These are phyloP conservation scores for Meripilus lineatus DNA, from an alignment of 1,284 basidiomycete genomes.

Conservation along the genomic window DNA sequence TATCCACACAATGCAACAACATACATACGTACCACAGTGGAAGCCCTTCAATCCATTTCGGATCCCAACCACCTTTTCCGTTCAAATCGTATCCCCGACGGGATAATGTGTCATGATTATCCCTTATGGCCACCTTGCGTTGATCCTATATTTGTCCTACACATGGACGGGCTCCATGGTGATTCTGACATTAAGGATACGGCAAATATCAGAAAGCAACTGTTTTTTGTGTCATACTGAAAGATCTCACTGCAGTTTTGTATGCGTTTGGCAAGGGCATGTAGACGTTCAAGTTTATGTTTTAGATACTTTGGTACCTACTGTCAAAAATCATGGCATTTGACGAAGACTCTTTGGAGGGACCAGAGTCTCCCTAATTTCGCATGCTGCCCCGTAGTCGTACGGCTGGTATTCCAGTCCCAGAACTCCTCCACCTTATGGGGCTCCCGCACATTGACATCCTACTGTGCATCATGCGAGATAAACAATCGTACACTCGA, in stretches of 20 bases:
- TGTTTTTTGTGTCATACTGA: constrained; percentile 76
- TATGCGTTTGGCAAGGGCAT: constrained; percentile 6
- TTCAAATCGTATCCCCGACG: constrained; percentile 66
- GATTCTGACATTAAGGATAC: constrained; percentile 77
- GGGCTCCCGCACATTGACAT: constrained; percentile 96
- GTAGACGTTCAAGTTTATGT: neutral
- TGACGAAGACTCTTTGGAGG: constrained; percentile 61
- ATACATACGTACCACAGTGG: constrained; percentile 76
- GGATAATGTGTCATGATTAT: constrained; percentile 57
- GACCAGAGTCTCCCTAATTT: neutral
- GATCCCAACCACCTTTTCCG: constrained; percentile 75
- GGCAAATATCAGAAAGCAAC: constrained; percentile 82
- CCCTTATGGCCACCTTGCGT: constrained; percentile 85
- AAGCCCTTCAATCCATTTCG: constrained; percentile 81
- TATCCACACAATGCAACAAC: constrained; percentile 34
- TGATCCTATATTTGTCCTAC: constrained; percentile 86
- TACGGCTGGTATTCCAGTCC: constrained; percentile 71
- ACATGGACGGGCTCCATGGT: constrained; percentile 92
- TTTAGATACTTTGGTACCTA: constrained; percentile 46
- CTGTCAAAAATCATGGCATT: constrained; percentile 78
- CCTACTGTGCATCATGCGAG: constrained; percentile 71
- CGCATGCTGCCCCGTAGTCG: neutral
- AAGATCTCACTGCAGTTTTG: constrained; percentile 68
- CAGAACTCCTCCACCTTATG: constrained; percentile 84
- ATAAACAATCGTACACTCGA: constrained; percentile 40